Evolutionary conservation across 1,284 basidiomycete species (phyloP).

Genomic region (Phylloporus sp.): DNA sequence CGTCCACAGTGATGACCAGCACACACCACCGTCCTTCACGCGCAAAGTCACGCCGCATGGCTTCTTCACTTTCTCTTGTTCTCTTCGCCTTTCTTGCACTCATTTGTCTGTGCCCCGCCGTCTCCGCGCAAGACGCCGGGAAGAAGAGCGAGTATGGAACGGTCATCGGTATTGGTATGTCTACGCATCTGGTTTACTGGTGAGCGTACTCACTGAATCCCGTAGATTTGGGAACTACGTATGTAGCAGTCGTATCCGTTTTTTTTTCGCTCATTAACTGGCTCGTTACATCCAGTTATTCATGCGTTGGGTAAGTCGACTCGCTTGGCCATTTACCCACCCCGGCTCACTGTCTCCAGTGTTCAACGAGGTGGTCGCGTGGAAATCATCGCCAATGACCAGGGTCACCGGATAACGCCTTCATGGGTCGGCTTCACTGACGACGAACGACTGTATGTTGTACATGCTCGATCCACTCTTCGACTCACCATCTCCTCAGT

Average conservation of each 20-base stretch:
- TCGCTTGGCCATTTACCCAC: background rate
- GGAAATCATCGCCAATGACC: slow-evolving; percentile 97
- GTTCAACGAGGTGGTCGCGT: slow-evolving; percentile 93
- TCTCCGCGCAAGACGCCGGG: slow-evolving; percentile 56
- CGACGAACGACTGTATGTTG: slow-evolving; percentile 84
- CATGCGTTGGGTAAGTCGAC: slow-evolving; percentile 69
- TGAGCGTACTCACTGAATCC: slow-evolving; percentile 20
- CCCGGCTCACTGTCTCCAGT: slow-evolving; percentile 45
- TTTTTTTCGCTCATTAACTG: slow-evolving; percentile 23
- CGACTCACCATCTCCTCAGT: slow-evolving; percentile 39
- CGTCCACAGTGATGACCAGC: slow-evolving; percentile 40
- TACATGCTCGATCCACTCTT: background rate
- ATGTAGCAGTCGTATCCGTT: slow-evolving; percentile 31
- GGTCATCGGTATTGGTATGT: slow-evolving; percentile 93
- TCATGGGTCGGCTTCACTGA: slow-evolving; percentile 93
- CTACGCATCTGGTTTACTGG: background rate
- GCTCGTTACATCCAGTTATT: slow-evolving; percentile 54
- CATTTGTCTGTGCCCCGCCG: slow-evolving; percentile 63
- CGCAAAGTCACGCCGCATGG: slow-evolving; percentile 59
- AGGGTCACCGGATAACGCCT: slow-evolving; percentile 96
- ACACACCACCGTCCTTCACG: slow-evolving; percentile 53
- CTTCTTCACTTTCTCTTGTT: slow-evolving; percentile 66
- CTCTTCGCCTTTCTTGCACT: slow-evolving; percentile 69
- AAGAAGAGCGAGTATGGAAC: slow-evolving; percentile 77
- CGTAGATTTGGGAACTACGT: slow-evolving; percentile 82